Evolutionary conservation across 2,329 filamentous ascomycete species (phyloP), one percentile per base, ranked within the genome.

Genomic region (Pseudogymnoascus pannorum): DNA sequence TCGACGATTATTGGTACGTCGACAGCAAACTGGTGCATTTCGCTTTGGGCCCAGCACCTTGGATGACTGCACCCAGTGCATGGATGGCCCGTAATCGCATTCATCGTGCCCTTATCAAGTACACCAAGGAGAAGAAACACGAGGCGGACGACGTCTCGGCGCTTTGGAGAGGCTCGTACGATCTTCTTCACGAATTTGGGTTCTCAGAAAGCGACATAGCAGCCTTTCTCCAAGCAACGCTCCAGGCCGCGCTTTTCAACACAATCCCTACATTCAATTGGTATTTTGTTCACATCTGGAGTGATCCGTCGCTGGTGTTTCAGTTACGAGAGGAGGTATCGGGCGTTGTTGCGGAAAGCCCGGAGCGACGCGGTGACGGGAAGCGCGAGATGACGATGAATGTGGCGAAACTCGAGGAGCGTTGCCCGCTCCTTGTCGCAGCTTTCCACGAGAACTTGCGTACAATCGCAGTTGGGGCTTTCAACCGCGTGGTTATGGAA

Each of bases 191-290:
- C 7, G 69, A 69, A 35, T 67, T 70, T 44, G 70, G 70, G 3
- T 67, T 76, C 11, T 63, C 62, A 0, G 62, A 64, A 2, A 14
- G 61, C 0, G 70, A 75, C 5, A 63, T 72, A 4, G 75, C 66
- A 1, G 64, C 66, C 20, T 42, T 72, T 1, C 73, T 76, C 58
- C 57, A 71, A 4, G 67, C 68, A 12, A 62, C 75, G 3, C 62
- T 71, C 0, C 64, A 68, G 4, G 67, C 66, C 1, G 66, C 72
- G 6, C 72, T 70, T 0, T 61, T 69, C 12, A 77, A 77, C 61
- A 70, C 75, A 1, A 69, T 75, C 0, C 75, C 74, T 2, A 74
- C 72, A 0, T 60, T 72, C 0, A 76, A 74, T 67, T 77, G 75
- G 75, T 59, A 72, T 16, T 22, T 76, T 1, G 57, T 67, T 1